A percentile compares a stretch with the other conserved stretches of the same genome.
Evolutionary conservation across 805 yeast species (phyloP).

Genomic region (Yarrowia porcina): DNA sequence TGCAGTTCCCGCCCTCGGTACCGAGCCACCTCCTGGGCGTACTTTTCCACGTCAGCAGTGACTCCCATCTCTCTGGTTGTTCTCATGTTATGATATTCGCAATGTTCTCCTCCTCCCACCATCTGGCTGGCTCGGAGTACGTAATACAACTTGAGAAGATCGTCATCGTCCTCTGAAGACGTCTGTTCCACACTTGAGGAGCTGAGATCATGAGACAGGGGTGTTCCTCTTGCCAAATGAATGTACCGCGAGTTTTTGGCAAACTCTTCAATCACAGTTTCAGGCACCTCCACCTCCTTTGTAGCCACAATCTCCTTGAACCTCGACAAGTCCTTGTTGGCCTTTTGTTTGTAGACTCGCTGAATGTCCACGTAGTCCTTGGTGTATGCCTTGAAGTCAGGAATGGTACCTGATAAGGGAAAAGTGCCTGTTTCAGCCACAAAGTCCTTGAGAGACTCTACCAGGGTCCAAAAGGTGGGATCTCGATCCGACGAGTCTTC

Average conservation of each 20-base stretch:
- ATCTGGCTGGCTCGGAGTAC: conserved; percentile 31
- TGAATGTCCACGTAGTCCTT: conserved; percentile 56
- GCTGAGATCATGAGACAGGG: conserved; percentile 30
- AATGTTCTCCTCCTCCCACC: conserved; percentile 27
- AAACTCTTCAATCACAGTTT: conserved; percentile 45
- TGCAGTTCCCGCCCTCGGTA: conserved; percentile 48
- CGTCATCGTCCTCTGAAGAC: conserved; percentile 28
- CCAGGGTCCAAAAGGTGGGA: conserved; percentile 58
- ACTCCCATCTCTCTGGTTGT: conserved; percentile 3
- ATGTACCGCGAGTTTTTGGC: conserved; percentile 60
- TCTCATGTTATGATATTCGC: background rate
- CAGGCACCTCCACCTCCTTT: conserved; percentile 34
- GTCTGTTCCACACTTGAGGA: conserved; percentile 10
- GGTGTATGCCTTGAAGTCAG: conserved; percentile 87
- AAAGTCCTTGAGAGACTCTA: conserved; percentile 53
- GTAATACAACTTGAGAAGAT: conserved; percentile 31
- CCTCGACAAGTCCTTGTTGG: conserved; percentile 46
- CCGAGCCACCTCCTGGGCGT: conserved; percentile 31
- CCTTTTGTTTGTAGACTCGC: conserved; percentile 54
- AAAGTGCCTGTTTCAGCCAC: conserved; percentile 42
- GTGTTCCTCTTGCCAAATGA: conserved; percentile 47
- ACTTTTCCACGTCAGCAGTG: conserved; percentile 30
- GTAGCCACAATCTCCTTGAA: conserved; percentile 42
- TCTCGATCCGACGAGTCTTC: background rate
- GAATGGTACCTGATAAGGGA: conserved; percentile 73